Base-by-base conservation (phyloP, 352 stramenopile genomes). In the Globisporangium orthogonon region DNA sequence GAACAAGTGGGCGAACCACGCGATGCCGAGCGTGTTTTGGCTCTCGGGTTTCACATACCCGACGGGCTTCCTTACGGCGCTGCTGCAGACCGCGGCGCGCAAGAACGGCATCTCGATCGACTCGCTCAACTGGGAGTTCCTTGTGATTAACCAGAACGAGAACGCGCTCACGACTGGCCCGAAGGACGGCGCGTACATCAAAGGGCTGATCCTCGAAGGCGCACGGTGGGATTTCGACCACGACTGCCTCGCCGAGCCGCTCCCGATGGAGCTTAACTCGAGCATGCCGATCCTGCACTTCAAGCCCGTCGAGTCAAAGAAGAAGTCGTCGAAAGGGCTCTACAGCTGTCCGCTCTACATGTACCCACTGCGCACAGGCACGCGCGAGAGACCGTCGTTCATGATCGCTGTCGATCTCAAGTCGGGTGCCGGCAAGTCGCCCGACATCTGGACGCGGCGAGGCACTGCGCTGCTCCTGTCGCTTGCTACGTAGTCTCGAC, bases 331-430 rank as follows among this genome's bases (percentile, higher is more conserved):
- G 48, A 97, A 98, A 55, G 89, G 87, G 0, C 70, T 96, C 40
- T 98, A 98, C 63, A 87, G 73, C 55, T 98, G 95, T 49, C 95
- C 95, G 3, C 66, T 98, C 33, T 98, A 98, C 66, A 87, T 98
- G 69, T 98, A 98, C 50, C 95, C 95, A 18, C 70, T 98, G n/a
- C 86, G 95, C 18, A 98, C 94, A 0, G 95, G 95, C 29, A 98
- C 92, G 10, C 80, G 92, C 28, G 94, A 98, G 63, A 83, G 95
- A 29, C 94, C 95, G 35, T 97, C 86, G 15, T 98, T 98, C 65
- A 96, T 98, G 71, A 96, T 97, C 63, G 76, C 86, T 5, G 92
- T 98, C 3, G 88, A 98, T 55, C 80, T 98, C 30, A 96, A 97
- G 59, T 76, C 75, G 10, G 95, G 95, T 1, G 57, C 81, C 2